Conservation (phyloP, 345 rosid species). For the Stellera chamaejasme region DNA sequence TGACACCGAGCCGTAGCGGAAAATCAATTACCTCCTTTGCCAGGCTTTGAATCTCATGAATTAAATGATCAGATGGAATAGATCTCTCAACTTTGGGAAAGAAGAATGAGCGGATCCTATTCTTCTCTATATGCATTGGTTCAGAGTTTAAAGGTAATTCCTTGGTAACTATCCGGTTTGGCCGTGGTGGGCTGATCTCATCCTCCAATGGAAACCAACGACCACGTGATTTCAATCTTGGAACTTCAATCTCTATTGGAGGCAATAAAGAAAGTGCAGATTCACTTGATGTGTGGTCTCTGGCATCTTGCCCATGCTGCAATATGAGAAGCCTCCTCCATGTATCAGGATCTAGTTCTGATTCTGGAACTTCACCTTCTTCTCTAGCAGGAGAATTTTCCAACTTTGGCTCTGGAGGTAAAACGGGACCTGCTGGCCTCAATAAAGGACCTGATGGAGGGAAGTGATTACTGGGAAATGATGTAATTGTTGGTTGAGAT, state of each 20-base stretch:
- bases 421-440: slow-evolving; percentile 52
- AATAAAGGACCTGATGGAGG: slow-evolving; percentile 41
- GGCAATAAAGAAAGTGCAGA: slow-evolving; percentile 61
- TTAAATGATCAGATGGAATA: slow-evolving; percentile 55
- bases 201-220: slow-evolving; percentile 80
- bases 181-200: slow-evolving; percentile 70
- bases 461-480: slow-evolving; percentile 51
- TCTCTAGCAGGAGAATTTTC: slow-evolving; percentile 94
- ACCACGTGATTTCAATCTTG: slow-evolving; percentile 54
- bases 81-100: slow-evolving; percentile 60
- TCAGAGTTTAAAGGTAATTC: slow-evolving; percentile 67
- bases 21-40: slow-evolving; percentile 60
- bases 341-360: slow-evolving; percentile 96
- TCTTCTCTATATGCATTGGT: slow-evolving; percentile 56
- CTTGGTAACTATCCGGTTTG: slow-evolving; percentile 47
- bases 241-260: slow-evolving; percentile 50
- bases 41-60: slow-evolving; percentile 71
- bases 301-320: slow-evolving; percentile 92
- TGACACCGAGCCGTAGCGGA: neutral
- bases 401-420: slow-evolving; percentile 56
- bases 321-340: slow-evolving; percentile 95
- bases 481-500: slow-evolving; percentile 35
- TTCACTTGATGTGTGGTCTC: slow-evolving; percentile 64
- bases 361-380: slow-evolving; percentile 99
- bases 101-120: slow-evolving; percentile 48